A percentile compares a stretch with the other conserved stretches of the same genome.
These are phyloP conservation scores for Pestalotiopsis sp. DNA, from an alignment of 2,329 filamentous ascomycete genomes.

Conservation along the genomic window DNA sequence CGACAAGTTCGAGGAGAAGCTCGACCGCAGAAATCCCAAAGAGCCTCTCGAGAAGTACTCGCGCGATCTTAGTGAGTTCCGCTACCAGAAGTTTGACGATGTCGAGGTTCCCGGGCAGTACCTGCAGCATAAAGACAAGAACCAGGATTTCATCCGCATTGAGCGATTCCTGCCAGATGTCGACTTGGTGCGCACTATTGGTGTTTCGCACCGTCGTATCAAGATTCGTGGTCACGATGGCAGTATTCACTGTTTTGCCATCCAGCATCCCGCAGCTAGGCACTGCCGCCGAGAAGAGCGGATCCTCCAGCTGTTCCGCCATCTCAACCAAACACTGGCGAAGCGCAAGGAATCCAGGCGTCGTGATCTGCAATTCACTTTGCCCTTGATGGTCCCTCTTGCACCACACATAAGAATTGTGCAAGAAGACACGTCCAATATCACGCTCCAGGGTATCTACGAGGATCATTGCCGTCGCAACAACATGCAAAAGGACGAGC, in stretches of 20 bases:
- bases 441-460: constrained; percentile 91
- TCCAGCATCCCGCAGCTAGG: constrained; percentile 91
- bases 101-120: constrained; percentile 98
- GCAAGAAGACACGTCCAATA: constrained; percentile 92
- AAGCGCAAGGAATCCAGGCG: constrained; percentile 95
- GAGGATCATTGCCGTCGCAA: constrained; percentile 93
- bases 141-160: constrained; percentile 96
- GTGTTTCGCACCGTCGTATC: constrained; percentile 86
- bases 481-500: constrained; percentile 90
- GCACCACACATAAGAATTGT: constrained; percentile 94
- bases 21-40: constrained; percentile 77
- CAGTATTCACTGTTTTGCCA: constrained; percentile 93
- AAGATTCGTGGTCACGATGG: constrained; percentile 98
- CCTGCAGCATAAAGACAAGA: constrained; percentile 96
- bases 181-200: constrained; percentile 87
- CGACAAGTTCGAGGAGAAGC: constrained; percentile 96
- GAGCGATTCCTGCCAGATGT: constrained; percentile 96
- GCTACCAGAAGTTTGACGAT: constrained; percentile 97
- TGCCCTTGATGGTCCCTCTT: constrained; percentile 93
- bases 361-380: constrained; percentile 91
- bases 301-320: constrained; percentile 93
- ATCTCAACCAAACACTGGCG: constrained; percentile 88
- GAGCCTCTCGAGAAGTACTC: constrained; percentile 84
- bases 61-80: constrained; percentile 91
- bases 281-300: constrained; percentile 94